Percentiles rank a stretch among this genome's conserved stretches.
phyloP scores from a whole-genome alignment of 1,284 basidiomycete species.

The Trichosporon sp. region DNA sequence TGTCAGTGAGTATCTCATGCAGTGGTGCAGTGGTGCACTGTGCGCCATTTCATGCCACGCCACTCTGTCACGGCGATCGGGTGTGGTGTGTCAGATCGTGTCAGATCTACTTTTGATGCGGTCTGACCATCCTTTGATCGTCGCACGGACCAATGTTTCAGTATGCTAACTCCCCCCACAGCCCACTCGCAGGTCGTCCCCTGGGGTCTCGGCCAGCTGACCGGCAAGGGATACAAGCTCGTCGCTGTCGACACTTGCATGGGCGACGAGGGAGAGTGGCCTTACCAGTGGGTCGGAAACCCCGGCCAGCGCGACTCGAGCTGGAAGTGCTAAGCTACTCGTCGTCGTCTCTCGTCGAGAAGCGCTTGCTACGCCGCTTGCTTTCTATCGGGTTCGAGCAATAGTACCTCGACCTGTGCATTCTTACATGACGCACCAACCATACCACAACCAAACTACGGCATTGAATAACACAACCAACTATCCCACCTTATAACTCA shows the following conservation, averaged over 20 bases:
- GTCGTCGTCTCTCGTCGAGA: no score
- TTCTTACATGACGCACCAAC: no score
- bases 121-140: no score
- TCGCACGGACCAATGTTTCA: no score
- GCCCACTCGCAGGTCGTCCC: slow-evolving; percentile 33
- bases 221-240: slow-evolving; percentile 39
- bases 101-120: no score
- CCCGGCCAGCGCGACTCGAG: slow-evolving; percentile 33
- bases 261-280: slow-evolving; percentile 40
- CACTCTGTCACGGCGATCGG: slow-evolving; percentile 18
- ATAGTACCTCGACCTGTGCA: no score
- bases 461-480: neutral
- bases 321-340: slow-evolving; percentile 35
- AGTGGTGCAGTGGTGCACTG: no score
- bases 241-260: slow-evolving; percentile 46
- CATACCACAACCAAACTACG: no score
- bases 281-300: slow-evolving; percentile 38
- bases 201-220: slow-evolving; percentile 30
- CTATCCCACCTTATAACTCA: neutral
- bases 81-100: no score
- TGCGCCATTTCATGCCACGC: neutral
- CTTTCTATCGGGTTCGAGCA: no score
- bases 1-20: slow-evolving; percentile 9
- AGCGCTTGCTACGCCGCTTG: no score
- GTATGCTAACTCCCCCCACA: slow-evolving; percentile 10